These are phyloP conservation scores for Fusarium tricinctum DNA, from an alignment of 2,329 filamentous ascomycete genomes.

Conservation along the genomic window DNA sequence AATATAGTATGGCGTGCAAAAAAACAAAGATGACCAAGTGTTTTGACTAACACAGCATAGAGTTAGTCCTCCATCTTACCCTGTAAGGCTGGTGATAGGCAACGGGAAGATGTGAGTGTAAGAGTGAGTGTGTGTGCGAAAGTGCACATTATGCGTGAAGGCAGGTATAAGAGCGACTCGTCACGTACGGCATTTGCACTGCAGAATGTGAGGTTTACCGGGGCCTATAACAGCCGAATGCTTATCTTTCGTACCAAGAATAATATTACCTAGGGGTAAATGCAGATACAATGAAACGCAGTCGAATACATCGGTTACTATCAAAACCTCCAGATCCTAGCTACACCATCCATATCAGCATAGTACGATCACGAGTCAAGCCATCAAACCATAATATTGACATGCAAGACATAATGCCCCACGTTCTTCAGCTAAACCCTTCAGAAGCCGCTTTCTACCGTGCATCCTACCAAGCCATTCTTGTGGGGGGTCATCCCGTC, in stretches of 20 bases:
- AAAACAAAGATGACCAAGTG: conserved; percentile 24
- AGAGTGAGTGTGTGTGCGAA: conserved; percentile 7
- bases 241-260: not conserved
- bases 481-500: conserved; percentile 32
- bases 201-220: not conserved
- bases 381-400: conserved; percentile 6
- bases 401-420: conserved; percentile 37
- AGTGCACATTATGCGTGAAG: conserved; percentile 13
- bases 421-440: conserved; percentile 19
- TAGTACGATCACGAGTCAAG: conserved; percentile 18
- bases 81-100: conserved; percentile 20
- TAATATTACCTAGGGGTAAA: not conserved
- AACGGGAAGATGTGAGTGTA: conserved; percentile 19
- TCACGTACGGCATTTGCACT: conserved; percentile 4
- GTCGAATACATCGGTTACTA: not conserved
- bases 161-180: not conserved
- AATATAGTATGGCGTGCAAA: not conserved
- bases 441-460: conserved; percentile 27
- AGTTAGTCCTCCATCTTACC: not conserved
- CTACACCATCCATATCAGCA: conserved; percentile 16
- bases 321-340: not conserved
- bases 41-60: conserved; percentile 21
- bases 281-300: not conserved
- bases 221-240: not conserved
- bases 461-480: conserved; percentile 12